Evolutionary conservation across 345 rosid species (phyloP), one percentile per base, ranked within the genome.

Genomic region (Geranium rotundifolium): DNA sequence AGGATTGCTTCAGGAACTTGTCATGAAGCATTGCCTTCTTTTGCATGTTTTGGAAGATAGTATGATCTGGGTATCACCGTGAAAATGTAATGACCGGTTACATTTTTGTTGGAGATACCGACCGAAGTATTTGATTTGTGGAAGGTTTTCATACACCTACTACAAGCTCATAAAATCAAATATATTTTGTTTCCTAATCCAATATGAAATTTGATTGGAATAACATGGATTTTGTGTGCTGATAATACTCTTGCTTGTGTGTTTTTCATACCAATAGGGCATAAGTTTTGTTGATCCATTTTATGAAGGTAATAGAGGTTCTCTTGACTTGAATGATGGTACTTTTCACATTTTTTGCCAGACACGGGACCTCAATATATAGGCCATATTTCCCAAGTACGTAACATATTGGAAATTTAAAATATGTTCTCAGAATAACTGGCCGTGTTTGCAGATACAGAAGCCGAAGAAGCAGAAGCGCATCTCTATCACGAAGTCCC

Each of bases 381-480:
- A 14, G 52, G 14, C 3, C 15, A 46, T 5, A 13, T 59, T 8
- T 37, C 4, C 41, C 41, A 34, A 8, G 41, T 34, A 34, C 41
- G 3, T 34, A 34, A 34, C 10, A 34, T 34, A 34, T 34, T 34
- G 10, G 41, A 34, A 34, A 34, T 34, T 34, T 34, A 34, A 4
- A 34, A 34, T 34, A 23, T 18, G 27, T 61, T 41, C 54, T 52
- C 52, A 4, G 41, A 37, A 18, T 61, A 29, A 13, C 6, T 4
- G 39, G 54, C 39, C 29, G 41, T 16, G 29, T 23, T 17, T 52
- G 65, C 86, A 84, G 85, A 70, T 76, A 79, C 60, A 85, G 96
- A 73, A 66, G 81, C 65, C 84, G 95, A 75, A 85, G 98, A 76
- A 87, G 88, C 67, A 62, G 80, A 54, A 89, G 93, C 63, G 85